Evolutionary conservation across 2,329 filamentous ascomycete genomes (phyloP).

Genomic region (Trichoderma afroharzianum): DNA sequence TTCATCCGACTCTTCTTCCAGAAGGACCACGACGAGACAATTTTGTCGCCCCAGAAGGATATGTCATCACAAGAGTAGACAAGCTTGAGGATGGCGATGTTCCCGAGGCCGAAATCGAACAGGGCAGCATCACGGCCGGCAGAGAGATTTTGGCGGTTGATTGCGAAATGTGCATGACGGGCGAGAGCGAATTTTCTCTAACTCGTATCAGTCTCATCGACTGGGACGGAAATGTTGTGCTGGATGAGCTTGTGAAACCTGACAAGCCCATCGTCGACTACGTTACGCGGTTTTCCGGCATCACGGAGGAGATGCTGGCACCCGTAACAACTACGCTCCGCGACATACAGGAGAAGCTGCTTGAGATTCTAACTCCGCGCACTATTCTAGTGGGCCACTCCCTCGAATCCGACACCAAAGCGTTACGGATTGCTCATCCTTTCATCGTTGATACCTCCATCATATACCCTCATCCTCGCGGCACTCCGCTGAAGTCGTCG

Average conservation of each 20-base stretch:
- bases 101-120: slow-evolving; percentile 67
- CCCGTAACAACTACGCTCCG: slow-evolving; percentile 76
- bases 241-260: slow-evolving; percentile 93
- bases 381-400: slow-evolving; percentile 79
- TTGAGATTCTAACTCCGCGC: slow-evolving; percentile 66
- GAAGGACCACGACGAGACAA: slow-evolving; percentile 52
- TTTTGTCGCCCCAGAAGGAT: slow-evolving; percentile 61
- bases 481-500: slow-evolving; percentile 83
- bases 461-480: slow-evolving; percentile 84
- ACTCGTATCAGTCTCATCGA: slow-evolving; percentile 83
- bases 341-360: slow-evolving; percentile 77
- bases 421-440: slow-evolving; percentile 81
- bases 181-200: slow-evolving; percentile 73
- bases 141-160: slow-evolving; percentile 78
- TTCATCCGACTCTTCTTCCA: slow-evolving; percentile 75
- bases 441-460: slow-evolving; percentile 91
- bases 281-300: slow-evolving; percentile 86
- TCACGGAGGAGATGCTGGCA: slow-evolving; percentile 79
- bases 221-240: slow-evolving; percentile 77
- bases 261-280: slow-evolving; percentile 87
- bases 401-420: slow-evolving; percentile 77
- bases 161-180: slow-evolving; percentile 96
- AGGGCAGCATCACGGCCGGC: slow-evolving; percentile 80
- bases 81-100: slow-evolving; percentile 63
- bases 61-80: slow-evolving; percentile 74